Base-by-base conservation (phyloP, 768 basidiomycete genomes). In the Udeniomyces megalosporus region DNA sequence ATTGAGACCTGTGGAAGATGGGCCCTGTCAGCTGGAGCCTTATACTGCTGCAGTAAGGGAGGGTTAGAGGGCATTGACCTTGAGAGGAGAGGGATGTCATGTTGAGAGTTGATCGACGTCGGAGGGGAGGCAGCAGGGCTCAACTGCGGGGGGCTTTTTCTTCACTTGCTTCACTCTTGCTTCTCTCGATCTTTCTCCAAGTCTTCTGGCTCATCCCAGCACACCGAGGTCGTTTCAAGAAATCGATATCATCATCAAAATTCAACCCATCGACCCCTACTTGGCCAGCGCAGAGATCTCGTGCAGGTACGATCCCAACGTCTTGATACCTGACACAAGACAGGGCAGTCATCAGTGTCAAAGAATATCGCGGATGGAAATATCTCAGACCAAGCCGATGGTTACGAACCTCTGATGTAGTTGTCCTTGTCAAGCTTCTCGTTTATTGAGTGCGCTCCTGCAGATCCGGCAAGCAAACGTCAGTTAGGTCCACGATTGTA, bases 381-480 rank as follows among this genome's bases (percentile, higher is more conserved):
- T n/a, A 52, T 17, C 44, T 56, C n/a, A 59, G 31, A 14, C 17
- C 58, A 50, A 70, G 84, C n/a, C n/a, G n/a, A n/a, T n/a, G n/a
- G n/a, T n/a, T n/a, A n/a, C n/a, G n/a, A n/a, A n/a, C n/a, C 86
- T 73, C 87, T 76, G 64, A 95, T 84, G 74, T 84, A 95, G 77
- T 97, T 97, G 52, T 81, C 82, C 57, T 77, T 77, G 74, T 97
- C 91, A 56, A 97, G 77, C 74, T 97, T 97, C 79, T 96, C 93
- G 72, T 93, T 92, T 12, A 64, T 61, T 44, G 70, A 70, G 60
- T 69, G 71, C 38, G 69, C 69, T 55, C 60, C 66, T 62, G 52
- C 7, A 28, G 28, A 45, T n/a, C n/a, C n/a, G n/a, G n/a, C n/a
- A n/a, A n/a, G n/a, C n/a, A 31, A 31, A 6, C 6, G 49, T 45